A percentile compares a stretch with the other conserved stretches of the same genome.
phyloP scores from a whole-genome alignment of 2,329 filamentous ascomycete genomes.

The Myriosclerotinia duriaeana region DNA sequence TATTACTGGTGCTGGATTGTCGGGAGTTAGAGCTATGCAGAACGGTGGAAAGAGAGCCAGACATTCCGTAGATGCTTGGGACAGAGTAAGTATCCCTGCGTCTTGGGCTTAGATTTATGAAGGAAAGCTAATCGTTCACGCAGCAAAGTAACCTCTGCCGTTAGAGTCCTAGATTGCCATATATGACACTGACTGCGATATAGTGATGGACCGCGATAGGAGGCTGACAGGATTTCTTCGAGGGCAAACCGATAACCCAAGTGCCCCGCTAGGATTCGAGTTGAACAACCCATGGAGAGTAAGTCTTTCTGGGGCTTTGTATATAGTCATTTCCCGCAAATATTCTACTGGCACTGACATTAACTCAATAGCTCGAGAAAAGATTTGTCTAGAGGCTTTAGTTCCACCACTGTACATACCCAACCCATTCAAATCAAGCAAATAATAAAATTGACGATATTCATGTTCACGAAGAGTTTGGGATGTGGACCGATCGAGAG shows the following conservation, averaged over 20 bases:
- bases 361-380: constrained; percentile 36
- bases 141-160: constrained; percentile 41
- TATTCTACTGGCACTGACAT: constrained; percentile 19
- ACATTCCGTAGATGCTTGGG: constrained; percentile 45
- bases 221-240: constrained; percentile 44
- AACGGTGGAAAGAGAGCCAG: constrained; percentile 45
- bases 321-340: background rate
- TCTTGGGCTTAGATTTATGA: constrained; percentile 12
- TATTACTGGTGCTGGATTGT: constrained; percentile 43
- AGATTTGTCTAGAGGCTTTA: constrained; percentile 34
- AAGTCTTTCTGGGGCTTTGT: constrained; percentile 28
- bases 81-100: constrained; percentile 40
- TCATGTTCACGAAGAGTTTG: background rate
- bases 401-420: constrained; percentile 31
- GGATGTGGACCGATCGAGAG: background rate
- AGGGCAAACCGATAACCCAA: constrained; percentile 43
- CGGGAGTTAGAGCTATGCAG: constrained; percentile 43
- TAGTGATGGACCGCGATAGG: constrained; percentile 47
- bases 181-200: constrained; percentile 27
- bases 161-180: background rate
- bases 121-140: constrained; percentile 31
- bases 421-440: constrained; percentile 7
- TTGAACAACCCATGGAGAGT: constrained; percentile 47
- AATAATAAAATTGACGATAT: constrained; percentile 6
- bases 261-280: constrained; percentile 44